Evolutionary conservation across 129 eudicot species (phyloP), one percentile per base, ranked within the genome.

Genomic region (Helichrysum umbraculigerum): DNA sequence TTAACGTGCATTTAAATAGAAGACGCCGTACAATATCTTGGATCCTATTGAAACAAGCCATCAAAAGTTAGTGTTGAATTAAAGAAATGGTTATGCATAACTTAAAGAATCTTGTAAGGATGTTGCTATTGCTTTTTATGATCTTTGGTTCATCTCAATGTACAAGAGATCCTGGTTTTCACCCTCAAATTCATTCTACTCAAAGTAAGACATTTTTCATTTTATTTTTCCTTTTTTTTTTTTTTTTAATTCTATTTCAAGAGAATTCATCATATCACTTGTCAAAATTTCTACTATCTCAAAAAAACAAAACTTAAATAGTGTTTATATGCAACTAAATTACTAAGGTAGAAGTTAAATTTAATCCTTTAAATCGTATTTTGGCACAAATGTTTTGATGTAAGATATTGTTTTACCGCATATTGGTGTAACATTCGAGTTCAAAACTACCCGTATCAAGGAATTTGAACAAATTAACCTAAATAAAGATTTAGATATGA

Each of bases 171-270:
- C 59, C 74, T 59, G 70, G 79, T 3, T 30, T 50, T 74, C 71
- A n/a, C 19, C 33, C 79, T 21, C 69, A 74, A 8, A 32, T 17
- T 58, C 21, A 41, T 42, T 58, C 56, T 42, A 63, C 79, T 67
- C 75, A 80, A 80, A 74, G 83, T 80, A 80, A 80, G 83, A 39
- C 16, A 41, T 25, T 39, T 63, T 35, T 28, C 17, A 30, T 70
- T 20, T 41, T n/a, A n/a, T 39, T 4, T 10, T 15, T 32, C 12
- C 33, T 63, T 29, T 4, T 61, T 15, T 41, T 39, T 3, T 10
- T 15, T 32, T 28, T n/a, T 63, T 29, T 17, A 22, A 2, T 73
- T 19, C 9, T 15, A 25, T 15, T 59, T 57, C 66, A 72, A 72
- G 66, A n/a, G 11, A 16, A 52, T n/a, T 29, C 33, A 7, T 3